phyloP scores from a whole-genome alignment of 148 eudicot species.

The Nyssa sinensis region DNA sequence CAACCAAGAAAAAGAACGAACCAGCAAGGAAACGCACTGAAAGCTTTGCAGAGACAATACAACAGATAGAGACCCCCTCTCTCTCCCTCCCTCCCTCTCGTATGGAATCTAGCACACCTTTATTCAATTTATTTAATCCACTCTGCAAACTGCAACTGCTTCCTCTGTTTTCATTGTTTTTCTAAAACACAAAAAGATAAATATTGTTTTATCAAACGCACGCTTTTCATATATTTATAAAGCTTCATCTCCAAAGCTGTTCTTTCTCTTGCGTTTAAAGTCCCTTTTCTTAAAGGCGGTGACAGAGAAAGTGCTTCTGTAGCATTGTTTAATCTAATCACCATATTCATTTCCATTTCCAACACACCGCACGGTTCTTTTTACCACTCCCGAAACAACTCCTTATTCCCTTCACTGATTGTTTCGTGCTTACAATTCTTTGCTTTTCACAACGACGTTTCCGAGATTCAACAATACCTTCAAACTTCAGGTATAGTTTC shows the following conservation, averaged over 20 bases:
- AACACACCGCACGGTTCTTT: neutral
- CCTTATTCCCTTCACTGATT: conserved; percentile 1
- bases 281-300: conserved; percentile 30
- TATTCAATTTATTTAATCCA: neutral
- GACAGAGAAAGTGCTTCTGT: conserved; percentile 4
- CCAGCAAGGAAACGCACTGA: conserved; percentile 38
- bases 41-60: conserved; percentile 24
- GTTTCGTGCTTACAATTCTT: conserved; percentile 10
- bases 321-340: neutral
- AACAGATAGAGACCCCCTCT: neutral
- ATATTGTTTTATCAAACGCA: conserved; percentile 26
- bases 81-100: conserved; percentile 3
- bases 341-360: neutral
- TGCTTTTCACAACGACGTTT: neutral
- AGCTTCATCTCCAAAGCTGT: conserved; percentile 24
- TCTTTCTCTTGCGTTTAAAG: conserved; percentile 30
- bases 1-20: conserved; percentile 8
- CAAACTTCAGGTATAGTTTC: neutral
- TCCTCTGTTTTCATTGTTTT: neutral
- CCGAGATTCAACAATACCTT: neutral
- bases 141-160: too few species aligned
- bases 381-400: conserved; percentile 7
- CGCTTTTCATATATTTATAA: conserved; percentile 9
- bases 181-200: neutral
- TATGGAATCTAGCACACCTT: conserved; percentile 27